A percentile compares a stretch with the other conserved stretches of the same genome.
Conservation (phyloP, 148 eudicot species). For the Mesembryanthemum crystallinum region DNA sequence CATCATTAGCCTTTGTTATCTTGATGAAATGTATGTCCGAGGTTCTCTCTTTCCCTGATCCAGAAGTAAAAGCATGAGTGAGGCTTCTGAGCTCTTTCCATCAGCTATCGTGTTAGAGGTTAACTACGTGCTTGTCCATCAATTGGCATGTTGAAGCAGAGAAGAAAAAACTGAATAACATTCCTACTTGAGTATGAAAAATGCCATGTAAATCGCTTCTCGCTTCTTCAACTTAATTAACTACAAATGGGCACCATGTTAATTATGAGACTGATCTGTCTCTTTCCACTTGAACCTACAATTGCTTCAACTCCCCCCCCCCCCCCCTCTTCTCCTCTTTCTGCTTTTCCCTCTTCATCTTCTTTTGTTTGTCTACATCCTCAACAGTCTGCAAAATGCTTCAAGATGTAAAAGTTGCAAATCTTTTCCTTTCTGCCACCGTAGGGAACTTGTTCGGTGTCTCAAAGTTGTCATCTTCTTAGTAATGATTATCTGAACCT, state of each 20-base stretch:
- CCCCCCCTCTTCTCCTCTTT: not conserved
- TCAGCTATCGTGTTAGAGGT: slow-evolving; percentile 2
- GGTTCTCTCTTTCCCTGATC: not conserved
- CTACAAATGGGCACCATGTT: not conserved
- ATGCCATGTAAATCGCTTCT: not conserved
- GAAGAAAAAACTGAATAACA: not conserved
- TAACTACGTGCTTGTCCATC: not conserved
- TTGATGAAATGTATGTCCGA: not conserved
- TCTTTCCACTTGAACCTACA: not conserved
- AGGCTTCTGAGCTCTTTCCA: not conserved
- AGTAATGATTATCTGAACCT: not conserved
- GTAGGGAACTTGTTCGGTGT: not conserved
- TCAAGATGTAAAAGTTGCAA: not conserved
- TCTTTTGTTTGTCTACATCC: not conserved
- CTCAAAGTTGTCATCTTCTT: not conserved
- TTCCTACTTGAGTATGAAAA: not conserved
- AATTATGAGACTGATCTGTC: not conserved
- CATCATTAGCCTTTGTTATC: not conserved
- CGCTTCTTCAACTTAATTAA: not conserved
- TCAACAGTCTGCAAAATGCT: not conserved
- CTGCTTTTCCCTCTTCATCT: not conserved
- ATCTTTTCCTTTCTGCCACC: not conserved
- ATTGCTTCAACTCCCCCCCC: not conserved
- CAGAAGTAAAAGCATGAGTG: not conserved
- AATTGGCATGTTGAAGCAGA: slow-evolving; percentile 1